These are phyloP conservation scores for Zygotorulaspora danielsina DNA, from an alignment of 805 yeast genomes.

Conservation along the genomic window DNA sequence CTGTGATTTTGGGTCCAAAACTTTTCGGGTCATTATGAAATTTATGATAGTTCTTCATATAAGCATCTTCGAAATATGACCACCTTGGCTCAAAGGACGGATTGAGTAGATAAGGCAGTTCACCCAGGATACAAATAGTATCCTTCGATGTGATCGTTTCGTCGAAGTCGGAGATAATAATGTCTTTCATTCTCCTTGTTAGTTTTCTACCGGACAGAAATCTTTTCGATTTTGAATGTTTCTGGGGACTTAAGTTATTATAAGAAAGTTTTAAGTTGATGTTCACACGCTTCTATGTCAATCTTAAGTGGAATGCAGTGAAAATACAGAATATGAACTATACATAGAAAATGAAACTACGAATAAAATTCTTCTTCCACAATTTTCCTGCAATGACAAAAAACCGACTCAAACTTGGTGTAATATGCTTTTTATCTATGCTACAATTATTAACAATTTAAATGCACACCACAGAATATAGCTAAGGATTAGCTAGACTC, in stretches of 20 bases:
- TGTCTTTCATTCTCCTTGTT: constrained; percentile 9
- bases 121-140: constrained; percentile 26
- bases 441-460: constrained; percentile 13
- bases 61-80: constrained; percentile 26
- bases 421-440: constrained; percentile 19
- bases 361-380: no score
- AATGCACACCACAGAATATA: constrained; percentile 6
- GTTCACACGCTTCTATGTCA: constrained; percentile 37
- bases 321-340: constrained; percentile 3
- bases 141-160: constrained; percentile 32
- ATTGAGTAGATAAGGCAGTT: constrained; percentile 22
- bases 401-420: constrained; percentile 32
- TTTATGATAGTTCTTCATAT: constrained; percentile 19
- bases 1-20: neutral
- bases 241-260: no score
- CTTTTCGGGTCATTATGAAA: constrained; percentile 5
- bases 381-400: constrained; percentile 7
- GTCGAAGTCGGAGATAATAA: constrained; percentile 32
- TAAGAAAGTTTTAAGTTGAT: no score
- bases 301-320: constrained; percentile 19
- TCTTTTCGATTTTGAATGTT: no score
- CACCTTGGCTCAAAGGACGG: constrained; percentile 22
- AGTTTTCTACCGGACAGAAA: neutral
- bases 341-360: neutral
- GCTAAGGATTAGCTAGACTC: constrained; percentile 3